These are phyloP conservation scores for Plectranthus barbatus DNA, from an alignment of 257 asterid genomes.

Conservation along the genomic window DNA sequence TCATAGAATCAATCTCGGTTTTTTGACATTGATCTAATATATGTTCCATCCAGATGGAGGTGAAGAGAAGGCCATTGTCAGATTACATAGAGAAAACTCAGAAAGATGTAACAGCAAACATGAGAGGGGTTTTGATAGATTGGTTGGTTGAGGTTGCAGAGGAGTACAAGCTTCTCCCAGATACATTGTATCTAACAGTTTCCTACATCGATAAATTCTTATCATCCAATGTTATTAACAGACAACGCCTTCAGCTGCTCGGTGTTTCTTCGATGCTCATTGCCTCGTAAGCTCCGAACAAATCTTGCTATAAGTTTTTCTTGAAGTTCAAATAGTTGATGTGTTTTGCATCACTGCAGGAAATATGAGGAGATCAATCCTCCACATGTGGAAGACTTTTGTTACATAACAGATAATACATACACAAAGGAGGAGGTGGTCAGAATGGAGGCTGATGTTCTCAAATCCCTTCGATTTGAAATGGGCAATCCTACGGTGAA, in stretches of 20 bases:
- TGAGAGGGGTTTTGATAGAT: slow-evolving; percentile 85
- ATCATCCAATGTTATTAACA: slow-evolving; percentile 32
- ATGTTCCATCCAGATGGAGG: slow-evolving; percentile 40
- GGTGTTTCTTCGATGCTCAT: slow-evolving; percentile 98
- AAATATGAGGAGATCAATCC: slow-evolving; percentile 88
- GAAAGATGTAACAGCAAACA: slow-evolving; percentile 65
- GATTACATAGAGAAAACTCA: slow-evolving; percentile 68
- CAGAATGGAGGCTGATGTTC: slow-evolving; percentile 82
- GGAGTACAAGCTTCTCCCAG: slow-evolving; percentile 78
- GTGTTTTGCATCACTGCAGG: slow-evolving; percentile 25
- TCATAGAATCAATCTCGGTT: background rate
- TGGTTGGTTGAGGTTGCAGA: slow-evolving; percentile 94
- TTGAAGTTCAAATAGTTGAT: background rate
- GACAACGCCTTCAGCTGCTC: slow-evolving; percentile 80
- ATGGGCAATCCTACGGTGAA: slow-evolving; percentile 76
- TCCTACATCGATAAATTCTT: slow-evolving; percentile 63
- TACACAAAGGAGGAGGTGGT: slow-evolving; percentile 58
- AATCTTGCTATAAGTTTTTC: background rate
- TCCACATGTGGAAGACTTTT: slow-evolving; percentile 70
- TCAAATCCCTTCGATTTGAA: slow-evolving; percentile 63
- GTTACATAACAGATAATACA: slow-evolving; percentile 71
- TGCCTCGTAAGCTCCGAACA: slow-evolving; percentile 62
- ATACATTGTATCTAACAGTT: slow-evolving; percentile 60
- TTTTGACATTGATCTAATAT: background rate
- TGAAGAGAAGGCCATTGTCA: slow-evolving; percentile 59